These are phyloP conservation scores for Hortiboletus rubellus DNA, from an alignment of 1,284 basidiomycete genomes.

Conservation along the genomic window DNA sequence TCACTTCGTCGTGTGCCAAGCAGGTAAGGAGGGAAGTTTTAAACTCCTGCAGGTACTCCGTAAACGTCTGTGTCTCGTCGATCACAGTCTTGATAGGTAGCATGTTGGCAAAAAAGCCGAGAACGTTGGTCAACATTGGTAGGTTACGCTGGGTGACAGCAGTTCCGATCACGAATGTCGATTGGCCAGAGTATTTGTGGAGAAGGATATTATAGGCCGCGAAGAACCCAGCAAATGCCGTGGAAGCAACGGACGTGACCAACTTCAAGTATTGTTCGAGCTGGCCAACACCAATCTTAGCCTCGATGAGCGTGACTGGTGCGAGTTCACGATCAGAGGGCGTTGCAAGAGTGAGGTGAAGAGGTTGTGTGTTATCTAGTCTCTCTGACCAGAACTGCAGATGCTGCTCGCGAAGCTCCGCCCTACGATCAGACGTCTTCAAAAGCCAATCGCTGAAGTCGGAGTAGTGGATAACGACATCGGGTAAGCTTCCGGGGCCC, in stretches of 20 bases:
- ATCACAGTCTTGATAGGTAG: constrained; percentile 29
- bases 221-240: constrained; percentile 30
- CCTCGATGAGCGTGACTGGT: constrained; percentile 29
- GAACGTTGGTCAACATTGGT: constrained; percentile 20
- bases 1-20: constrained; percentile 29
- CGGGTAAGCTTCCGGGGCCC: constrained; percentile 22
- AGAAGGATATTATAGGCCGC: constrained; percentile 31
- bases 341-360: constrained; percentile 29
- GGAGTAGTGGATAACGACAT: constrained; percentile 29
- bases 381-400: constrained; percentile 28
- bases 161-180: constrained; percentile 25
- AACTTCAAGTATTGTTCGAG: constrained; percentile 25
- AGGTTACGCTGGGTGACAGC: constrained; percentile 31
- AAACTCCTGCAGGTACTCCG: constrained; percentile 22
- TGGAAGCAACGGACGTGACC: constrained; percentile 13
- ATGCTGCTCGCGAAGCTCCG: constrained; percentile 23
- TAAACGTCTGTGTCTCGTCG: constrained; percentile 23
- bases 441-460: constrained; percentile 32
- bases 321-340: constrained; percentile 28
- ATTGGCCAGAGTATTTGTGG: constrained; percentile 31
- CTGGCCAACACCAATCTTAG: constrained; percentile 21
- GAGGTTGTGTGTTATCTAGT: constrained; percentile 23
- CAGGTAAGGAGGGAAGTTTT: constrained; percentile 21
- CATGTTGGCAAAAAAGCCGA: constrained; percentile 33
- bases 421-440: constrained; percentile 28